Evolutionary conservation across 148 eudicot genomes (phyloP), one percentile per base, ranked within the genome.

Genomic region (Silene latifolia): DNA sequence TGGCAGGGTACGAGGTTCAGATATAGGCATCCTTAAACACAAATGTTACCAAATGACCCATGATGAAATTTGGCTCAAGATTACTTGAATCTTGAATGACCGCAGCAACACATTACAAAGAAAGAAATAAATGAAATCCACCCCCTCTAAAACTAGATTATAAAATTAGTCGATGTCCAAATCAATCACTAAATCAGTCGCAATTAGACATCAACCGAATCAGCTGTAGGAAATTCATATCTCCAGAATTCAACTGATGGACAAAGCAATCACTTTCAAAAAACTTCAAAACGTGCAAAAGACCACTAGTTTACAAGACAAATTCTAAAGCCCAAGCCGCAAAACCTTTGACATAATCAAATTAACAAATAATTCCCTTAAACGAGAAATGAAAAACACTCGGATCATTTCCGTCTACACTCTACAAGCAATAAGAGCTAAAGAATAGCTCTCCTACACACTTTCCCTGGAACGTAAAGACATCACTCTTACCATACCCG

Each of bases 281-380:
- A 19, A 46, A 53, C 25, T 17, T 54, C 35, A 35, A 19, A 21
- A 63, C 65, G 27, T 35, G 59, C 75, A 60, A 53, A 70, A 47
- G 70, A 8, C 20, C 35, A 59, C 48, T 29, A 71, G 12, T 63
- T 69, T 51, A 35, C 25, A 5, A 76, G 64, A 80, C 73, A 32
- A 53, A 72, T 63, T 78, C 51, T 60, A 46, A 15, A 15, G 17
- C 61, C 51, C 58, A 5, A 75, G 79, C 72, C 19, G 44, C 32
- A 25, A 25, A 35, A 61, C 17, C 4, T 23, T 76, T 67, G 72
- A 78, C 76, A 67, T 39, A 67, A 77, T 23, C 69, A 73, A 60
- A 23, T 46, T 8, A 11, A 44, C 0, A 67, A 25, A 58, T 47
- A 76, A 62, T 61, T 68, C 21, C n/a, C 17, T 35, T 3, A 7